Base-by-base conservation (phyloP, 345 rosid species). In the Raphanus sativus region DNA sequence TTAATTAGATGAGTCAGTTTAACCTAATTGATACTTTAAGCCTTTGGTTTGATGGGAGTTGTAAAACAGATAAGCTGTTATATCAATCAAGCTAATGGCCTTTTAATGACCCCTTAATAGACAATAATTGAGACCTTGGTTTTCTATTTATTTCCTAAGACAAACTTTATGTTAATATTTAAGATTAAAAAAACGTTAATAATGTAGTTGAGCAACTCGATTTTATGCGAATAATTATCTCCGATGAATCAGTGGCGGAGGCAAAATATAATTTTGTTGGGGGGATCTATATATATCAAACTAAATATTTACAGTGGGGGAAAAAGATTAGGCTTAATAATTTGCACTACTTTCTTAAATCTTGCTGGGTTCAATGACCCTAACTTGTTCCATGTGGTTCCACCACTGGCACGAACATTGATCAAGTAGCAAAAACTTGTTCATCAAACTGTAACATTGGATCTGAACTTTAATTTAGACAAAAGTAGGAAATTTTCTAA, bases 11-110 rank as follows among this genome's bases (percentile, higher is more conserved):
- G 78, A 73, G 74, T 73, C 65, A 79, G 82, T 79, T 73, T 79
- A 79, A 79, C 81, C 77, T 73, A 78, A 78, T 73, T 73, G 56
- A 61, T 42, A 73, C 50, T 79, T 78, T 78, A 72, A 73, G 81
- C 63, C 48, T 73, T 73, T 78, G 48, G 34, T 26, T 73, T 73
- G 77, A 78, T 78, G 69, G 69, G 50, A 28, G 68, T 34, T 78
- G 65, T 67, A 36, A 72, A 34, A 61, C 28, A 73, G 74, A 61
- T 79, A 34, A 78, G 64, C 21, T 73, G 77, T 78, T 67, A 67
- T 73, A 79, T 73, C 78, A 79, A 67, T 67, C 70, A 67, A 67
- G 50, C 55, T 15, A 73, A 73, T 15, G 73, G 36, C 63, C 25
- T 48, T 70, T 60, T 73, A 67, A 42, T 71, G 81, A 71, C 40